Evolutionary conservation across 352 stramenopile genomes (phyloP), one percentile per base, ranked within the genome.

Genomic region (Phytophthora foliorum): DNA sequence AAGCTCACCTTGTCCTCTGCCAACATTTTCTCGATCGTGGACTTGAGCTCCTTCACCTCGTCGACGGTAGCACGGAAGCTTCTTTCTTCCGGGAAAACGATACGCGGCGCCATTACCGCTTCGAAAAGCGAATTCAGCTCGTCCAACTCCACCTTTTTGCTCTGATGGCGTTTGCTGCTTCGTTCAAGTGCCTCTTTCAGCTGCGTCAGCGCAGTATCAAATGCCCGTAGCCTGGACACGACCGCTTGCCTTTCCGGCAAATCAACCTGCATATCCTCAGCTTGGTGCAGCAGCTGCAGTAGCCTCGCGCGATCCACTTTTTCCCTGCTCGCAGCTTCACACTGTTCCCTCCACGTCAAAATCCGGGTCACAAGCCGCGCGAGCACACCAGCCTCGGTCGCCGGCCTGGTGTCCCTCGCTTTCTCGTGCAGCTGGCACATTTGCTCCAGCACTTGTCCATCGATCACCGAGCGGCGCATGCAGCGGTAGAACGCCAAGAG

Each of bases 1-100:
- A 97, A 48, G 46, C 89, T 95, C 22, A 97, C 89, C 64, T 95
- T 95, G 1, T 95, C 88, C 60, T 95, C 84, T 5, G 36, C 64
- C 9, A 95, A 57, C 79, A 97, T 93, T 11, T 63, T 53, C 27
- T 77, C 71, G 49, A 97, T 94, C 3, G 82, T 89, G 16, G 38
- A 38, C 29, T 90, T 84, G 10, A 97, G 72, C 2, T 79, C 70
- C 44, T 77, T 81, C 4, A 86, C 88, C 52, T 95, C 78, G 13
- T 83, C 50, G n/a, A 97, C 67, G 5, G 86, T 84, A 31, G 66
- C 65, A 9, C 65, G 61, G 49, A 89, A 86, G 7, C 69, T 63
- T 2, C 38, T 61, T 54, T 91, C 84, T 73, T 95, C 82, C 2
- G 80, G 63, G 53, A 94, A 97, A 42, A 73, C 50, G 6, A 97